These are phyloP conservation scores for Suillus alpinus DNA, from an alignment of 768 basidiomycete genomes.

Conservation along the genomic window DNA sequence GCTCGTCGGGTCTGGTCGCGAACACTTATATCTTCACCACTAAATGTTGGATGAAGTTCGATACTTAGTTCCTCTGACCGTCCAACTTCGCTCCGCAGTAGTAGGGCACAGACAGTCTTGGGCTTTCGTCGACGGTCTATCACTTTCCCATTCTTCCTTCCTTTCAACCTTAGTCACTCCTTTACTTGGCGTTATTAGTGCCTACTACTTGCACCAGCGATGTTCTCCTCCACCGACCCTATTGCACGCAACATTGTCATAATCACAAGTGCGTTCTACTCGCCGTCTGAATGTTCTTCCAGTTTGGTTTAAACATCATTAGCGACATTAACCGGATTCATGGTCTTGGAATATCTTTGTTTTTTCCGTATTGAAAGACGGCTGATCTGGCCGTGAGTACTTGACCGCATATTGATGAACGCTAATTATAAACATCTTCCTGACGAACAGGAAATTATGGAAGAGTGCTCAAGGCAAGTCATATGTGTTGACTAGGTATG, in stretches of 20 bases:
- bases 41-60: neutral
- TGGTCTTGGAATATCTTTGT: conserved; percentile 16
- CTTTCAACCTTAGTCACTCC: neutral
- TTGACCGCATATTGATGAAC: neutral
- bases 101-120: neutral
- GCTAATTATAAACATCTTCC: neutral
- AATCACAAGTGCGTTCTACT: neutral
- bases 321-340: conserved; percentile 11
- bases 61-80: neutral
- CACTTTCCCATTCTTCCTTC: neutral
- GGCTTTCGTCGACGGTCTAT: no score
- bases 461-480: neutral
- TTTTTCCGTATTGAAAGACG: conserved; percentile 15
- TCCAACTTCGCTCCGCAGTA: neutral
- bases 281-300: neutral
- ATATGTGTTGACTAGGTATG: conserved; percentile 16
- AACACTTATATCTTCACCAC: neutral
- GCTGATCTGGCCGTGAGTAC: conserved; percentile 21
- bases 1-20: neutral
- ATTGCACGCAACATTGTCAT: neutral
- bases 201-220: neutral
- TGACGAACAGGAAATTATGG: neutral
- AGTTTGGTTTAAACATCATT: neutral
- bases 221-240: neutral
- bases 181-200: neutral